These are phyloP conservation scores for Gnomoniopsis sp. DNA, from an alignment of 2,329 filamentous ascomycete genomes.

Conservation along the genomic window DNA sequence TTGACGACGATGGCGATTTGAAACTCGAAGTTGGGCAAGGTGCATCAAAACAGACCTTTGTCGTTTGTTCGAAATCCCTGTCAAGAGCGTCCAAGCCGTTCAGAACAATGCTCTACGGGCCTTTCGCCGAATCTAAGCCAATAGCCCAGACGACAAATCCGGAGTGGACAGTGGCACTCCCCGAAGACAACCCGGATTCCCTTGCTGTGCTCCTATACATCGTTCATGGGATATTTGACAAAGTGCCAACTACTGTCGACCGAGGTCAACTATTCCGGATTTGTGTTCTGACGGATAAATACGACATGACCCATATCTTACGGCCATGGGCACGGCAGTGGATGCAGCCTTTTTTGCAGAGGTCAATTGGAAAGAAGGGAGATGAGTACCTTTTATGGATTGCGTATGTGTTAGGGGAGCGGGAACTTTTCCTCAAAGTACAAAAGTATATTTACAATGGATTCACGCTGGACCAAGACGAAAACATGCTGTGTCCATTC, in stretches of 20 bases:
- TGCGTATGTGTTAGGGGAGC: neutral
- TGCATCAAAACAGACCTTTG: neutral
- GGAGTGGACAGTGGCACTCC: slow-evolving; percentile 27
- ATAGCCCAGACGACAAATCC: neutral
- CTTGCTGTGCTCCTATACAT: slow-evolving; percentile 29
- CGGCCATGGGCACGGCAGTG: neutral
- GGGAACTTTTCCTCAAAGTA: neutral
- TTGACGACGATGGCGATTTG: neutral
- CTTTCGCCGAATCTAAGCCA: neutral
- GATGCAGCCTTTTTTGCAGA: neutral
- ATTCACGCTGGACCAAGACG: neutral
- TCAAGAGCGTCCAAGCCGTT: neutral
- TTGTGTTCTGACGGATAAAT: slow-evolving; percentile 29
- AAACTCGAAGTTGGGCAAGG: neutral
- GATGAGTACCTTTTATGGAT: neutral
- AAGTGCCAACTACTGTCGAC: slow-evolving; percentile 22
- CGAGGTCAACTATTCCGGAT: slow-evolving; percentile 26
- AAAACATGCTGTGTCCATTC: neutral
- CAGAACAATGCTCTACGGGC: slow-evolving; percentile 1
- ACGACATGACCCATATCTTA: slow-evolving; percentile 23
- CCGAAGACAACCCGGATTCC: slow-evolving; percentile 28
- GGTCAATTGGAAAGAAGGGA: neutral
- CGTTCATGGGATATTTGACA: slow-evolving; percentile 26
- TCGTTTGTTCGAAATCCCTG: slow-evolving; percentile 1
- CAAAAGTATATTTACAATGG: neutral